Base-by-base conservation (phyloP, 192 early-diverging fungal species). In the Coemansia nantahalensis region DNA sequence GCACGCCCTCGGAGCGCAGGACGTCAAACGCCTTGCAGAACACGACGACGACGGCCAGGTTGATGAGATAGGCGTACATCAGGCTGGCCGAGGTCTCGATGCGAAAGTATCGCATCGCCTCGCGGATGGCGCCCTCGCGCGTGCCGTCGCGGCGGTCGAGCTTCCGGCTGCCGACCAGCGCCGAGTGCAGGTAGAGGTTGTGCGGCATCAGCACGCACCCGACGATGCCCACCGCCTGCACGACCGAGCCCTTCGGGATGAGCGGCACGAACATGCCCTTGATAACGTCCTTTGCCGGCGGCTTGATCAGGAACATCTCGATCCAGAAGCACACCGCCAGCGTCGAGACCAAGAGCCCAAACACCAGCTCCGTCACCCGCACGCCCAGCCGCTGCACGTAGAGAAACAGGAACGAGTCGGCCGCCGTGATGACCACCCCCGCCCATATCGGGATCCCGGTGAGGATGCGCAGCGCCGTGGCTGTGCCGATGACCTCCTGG, bases 151-250 rank as follows among this genome's bases (percentile, higher is more conserved):
- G 56, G 24, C 68, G 66, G 39, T 82, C 72, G 6, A 79, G 72
- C 54, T 77, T 80, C 51, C 81, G 79, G 37, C 79, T 79, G 54
- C 78, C 79, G 9, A 94, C 92, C 39, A 94, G 74, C 17, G 81
- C 83, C 48, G 87, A 90, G 65, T 95, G 93, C 36, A 95, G 72
- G 60, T 82, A 95, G 43, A 95, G 77, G 58, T 93, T 91, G 71
- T 95, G 93, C 7, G 93, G 93, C 93, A 95, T 95, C 40, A 87
- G 74, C 4, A 87, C 80, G 43, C 79, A 80, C 2, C 85, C 86
- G 28, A 87, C 41, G 49, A 87, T 82, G 10, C 83, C 86, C 34
- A 85, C 84, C 3, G 84, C 84, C 61, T 87, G 83, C 8, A 85
- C 80, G 3, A 77, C 61, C 18, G 86, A 67, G 34, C 65, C 71